Evolutionary conservation across 495 filamentous ascomycete genomes (phyloP), one percentile per base, ranked within the genome.

Genomic region (Schizothecium vesticola): DNA sequence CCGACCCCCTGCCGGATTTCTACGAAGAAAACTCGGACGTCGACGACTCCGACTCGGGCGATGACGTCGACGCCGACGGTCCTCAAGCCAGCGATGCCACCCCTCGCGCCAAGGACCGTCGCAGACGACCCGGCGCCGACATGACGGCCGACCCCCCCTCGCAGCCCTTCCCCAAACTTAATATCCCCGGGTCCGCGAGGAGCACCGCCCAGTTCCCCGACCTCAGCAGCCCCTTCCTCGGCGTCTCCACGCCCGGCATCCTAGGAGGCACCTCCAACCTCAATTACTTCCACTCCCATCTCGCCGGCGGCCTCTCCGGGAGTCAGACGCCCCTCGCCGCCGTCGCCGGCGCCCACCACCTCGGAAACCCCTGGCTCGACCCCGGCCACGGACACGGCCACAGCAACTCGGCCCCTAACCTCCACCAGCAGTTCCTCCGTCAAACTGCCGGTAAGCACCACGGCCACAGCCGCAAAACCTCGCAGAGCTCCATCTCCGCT

Each of bases 1-100:
- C 94, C 73, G 94, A 98, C 77, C 95, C 95, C 0, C 86, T 97
- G 59, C 87, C 92, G 3, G 95, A 98, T 70, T 99, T 99, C 74
- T 99, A 99, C 81, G 96, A 97, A 72, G 91, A 92, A 71, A 90
- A 92, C 43, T 80, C 82, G 19, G 82, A 81, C 0, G 77, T 79
- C 0, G 80, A 82, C 1, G 79, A 79, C 22, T 77, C 77, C 16
- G 75, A 71, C 6, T 70, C 74, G 8, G 77, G 80, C 8, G 74
- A 78, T 56, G 79, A 78, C 2, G 59, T 62, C 56, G 57, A 71
- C 8, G 71, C 71, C 26, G 77, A 79, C 79, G 12, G 72, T 80
- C 23, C 76, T 80, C 5, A 80, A 80, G 9, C 73, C 78, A 9
- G 74, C 80, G 64, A 80, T 70, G 67, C 76, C 77, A 51, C 43